Base-by-base conservation (phyloP, 371 early-diverging fungal genomes). In the Chytridium lagenaria region DNA sequence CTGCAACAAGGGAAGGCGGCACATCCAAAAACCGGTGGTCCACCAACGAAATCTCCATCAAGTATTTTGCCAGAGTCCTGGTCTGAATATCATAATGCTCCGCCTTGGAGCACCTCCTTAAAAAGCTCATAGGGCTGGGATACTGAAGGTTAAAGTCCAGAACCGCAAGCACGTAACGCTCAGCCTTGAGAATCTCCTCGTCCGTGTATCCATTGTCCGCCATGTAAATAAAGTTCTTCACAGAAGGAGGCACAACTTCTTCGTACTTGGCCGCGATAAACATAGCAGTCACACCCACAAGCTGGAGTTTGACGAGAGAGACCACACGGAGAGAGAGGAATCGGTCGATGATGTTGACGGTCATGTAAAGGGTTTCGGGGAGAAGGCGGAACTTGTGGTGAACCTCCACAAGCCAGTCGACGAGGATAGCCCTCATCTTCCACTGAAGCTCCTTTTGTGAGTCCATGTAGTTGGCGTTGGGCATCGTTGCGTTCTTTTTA, bases 201-300 rank as follows among this genome's bases (percentile, higher is more conserved):
- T 90, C 92, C 1, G 84, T 83, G 77, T 92, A 92, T 36, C 80
- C 89, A 26, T 87, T 87, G 74, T 92, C 95, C 0, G 94, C 87
- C 87, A 94, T 90, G 76, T 85, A 92, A 23, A 92, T 81, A 78
- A 95, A 93, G 78, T 94, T 91, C 63, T 87, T 78, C 36, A 98
- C 78, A 5, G 90, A 87, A 22, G 97, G 99, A 0, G 91, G 86
- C 33, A 88, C 79, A 50, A 95, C 90, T 81, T 99, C 99, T 86
- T 99, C 99, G 83, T 95, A 96, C 81, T 99, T 99, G 74, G 95
- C 84, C 0, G 99, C 98, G 69, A 99, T 90, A 73, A 97, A 93
- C 71, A 99, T 77, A 0, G 95, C 89, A 0, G 98, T 92, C 50
- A 98, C 86, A 1, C 99, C 99, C n/a, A 99, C 97, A 16, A 99